Percentiles rank a stretch among this genome's conserved stretches.
These are phyloP conservation scores for Chaetomiaceae sp. DNA, from an alignment of 2,329 filamentous ascomycete genomes.

Conservation along the genomic window DNA sequence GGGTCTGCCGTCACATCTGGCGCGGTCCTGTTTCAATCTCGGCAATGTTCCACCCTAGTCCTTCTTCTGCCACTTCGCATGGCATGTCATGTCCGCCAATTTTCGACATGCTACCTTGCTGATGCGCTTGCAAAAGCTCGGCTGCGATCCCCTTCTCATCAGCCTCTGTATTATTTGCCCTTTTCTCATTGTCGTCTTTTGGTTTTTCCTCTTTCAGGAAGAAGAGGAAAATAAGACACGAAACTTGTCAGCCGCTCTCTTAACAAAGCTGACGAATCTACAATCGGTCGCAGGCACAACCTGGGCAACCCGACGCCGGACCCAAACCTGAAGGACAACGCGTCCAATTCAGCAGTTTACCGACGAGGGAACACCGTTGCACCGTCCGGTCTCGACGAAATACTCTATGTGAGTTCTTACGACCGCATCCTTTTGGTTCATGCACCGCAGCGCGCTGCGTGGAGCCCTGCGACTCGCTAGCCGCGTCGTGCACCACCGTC, in stretches of 20 bases:
- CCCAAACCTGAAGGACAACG: no score
- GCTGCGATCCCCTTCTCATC: constrained; percentile 17
- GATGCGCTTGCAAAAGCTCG: constrained; percentile 19
- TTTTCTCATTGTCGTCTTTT: neutral
- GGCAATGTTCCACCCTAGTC: constrained; percentile 35
- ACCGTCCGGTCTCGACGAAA: no score
- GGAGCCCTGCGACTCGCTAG: neutral
- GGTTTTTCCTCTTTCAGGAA: neutral
- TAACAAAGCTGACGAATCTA: no score
- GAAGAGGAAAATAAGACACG: no score
- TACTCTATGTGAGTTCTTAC: constrained; percentile 2
- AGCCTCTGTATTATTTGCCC: neutral
- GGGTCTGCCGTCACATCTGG: constrained; percentile 22
- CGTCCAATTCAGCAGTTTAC: no score
- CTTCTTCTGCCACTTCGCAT: constrained; percentile 33
- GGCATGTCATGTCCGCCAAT: constrained; percentile 32
- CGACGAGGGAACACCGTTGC: no score
- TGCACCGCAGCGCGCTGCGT: constrained; percentile 5
- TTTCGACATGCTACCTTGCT: constrained; percentile 16
- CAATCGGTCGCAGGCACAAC: no score
- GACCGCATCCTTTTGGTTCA: neutral
- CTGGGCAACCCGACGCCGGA: no score
- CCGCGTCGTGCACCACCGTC: constrained; percentile 3
- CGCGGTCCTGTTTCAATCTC: constrained; percentile 34
- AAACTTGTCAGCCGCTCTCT: no score